Percentiles rank a stretch among this genome's conserved stretches.
phyloP scores from a whole-genome alignment of 2,329 filamentous ascomycete species.

The Diaporthe ampelina region DNA sequence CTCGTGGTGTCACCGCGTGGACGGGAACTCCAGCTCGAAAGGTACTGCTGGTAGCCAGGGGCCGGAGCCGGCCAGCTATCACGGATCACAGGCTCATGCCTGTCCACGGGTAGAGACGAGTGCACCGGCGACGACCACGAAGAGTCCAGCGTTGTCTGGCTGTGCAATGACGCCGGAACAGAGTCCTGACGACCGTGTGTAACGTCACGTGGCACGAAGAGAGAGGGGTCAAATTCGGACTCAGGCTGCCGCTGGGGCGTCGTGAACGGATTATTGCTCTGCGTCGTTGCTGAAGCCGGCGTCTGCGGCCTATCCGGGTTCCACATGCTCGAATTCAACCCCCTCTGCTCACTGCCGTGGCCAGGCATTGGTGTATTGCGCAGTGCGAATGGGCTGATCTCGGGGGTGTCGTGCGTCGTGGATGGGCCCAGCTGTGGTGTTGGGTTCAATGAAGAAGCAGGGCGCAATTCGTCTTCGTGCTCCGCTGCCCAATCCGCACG shows the following conservation, averaged over 20 bases:
- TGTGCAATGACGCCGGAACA: slow-evolving; percentile 52
- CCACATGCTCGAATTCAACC: slow-evolving; percentile 49
- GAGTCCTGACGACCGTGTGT: slow-evolving; percentile 50
- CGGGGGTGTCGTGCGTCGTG: slow-evolving; percentile 38
- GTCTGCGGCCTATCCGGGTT: slow-evolving; percentile 45
- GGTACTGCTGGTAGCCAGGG: slow-evolving; percentile 36
- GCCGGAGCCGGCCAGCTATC: slow-evolving; percentile 49
- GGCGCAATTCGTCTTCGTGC: slow-evolving; percentile 35
- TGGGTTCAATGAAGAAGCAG: slow-evolving; percentile 20
- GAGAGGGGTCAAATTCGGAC: slow-evolving; percentile 42
- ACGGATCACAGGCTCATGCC: slow-evolving; percentile 51
- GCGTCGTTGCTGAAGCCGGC: slow-evolving; percentile 35
- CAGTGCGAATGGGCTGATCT: slow-evolving; percentile 43
- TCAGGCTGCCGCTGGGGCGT: slow-evolving; percentile 43
- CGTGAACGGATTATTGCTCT: slow-evolving; percentile 17
- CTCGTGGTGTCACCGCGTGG: slow-evolving; percentile 44
- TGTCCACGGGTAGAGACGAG: slow-evolving; percentile 45
- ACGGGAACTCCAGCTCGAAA: slow-evolving; percentile 37
- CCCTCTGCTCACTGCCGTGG: slow-evolving; percentile 37
- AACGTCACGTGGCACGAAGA: slow-evolving; percentile 49
- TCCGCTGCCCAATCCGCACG: slow-evolving; percentile 39
- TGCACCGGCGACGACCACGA: slow-evolving; percentile 50
- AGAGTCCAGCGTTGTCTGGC: slow-evolving; percentile 54
- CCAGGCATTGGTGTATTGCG: slow-evolving; percentile 32
- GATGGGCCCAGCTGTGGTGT: slow-evolving; percentile 42